A percentile compares a stretch with the other conserved stretches of the same genome.
Conservation (phyloP, 176 grass and related monocot genomes). For the Oropetium thomaeum region DNA sequence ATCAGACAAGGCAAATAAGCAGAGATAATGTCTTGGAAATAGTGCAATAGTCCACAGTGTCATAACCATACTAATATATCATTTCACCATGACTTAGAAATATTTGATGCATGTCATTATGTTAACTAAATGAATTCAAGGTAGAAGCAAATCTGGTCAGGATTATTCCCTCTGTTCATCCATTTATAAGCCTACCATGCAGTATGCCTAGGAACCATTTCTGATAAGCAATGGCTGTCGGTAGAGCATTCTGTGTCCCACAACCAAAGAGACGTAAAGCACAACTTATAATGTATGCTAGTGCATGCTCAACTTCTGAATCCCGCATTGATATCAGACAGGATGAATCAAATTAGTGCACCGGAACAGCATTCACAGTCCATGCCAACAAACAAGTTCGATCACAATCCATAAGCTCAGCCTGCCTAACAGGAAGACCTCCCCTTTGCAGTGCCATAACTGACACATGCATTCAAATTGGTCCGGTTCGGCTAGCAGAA, state of each 20-base stretch:
- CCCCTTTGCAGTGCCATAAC: not conserved
- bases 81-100: not conserved
- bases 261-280: not conserved
- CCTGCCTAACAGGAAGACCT: not conserved
- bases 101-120: not conserved
- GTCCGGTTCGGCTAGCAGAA: not conserved
- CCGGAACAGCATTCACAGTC: not conserved
- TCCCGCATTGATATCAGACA: not conserved
- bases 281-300: not conserved
- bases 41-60: not conserved
- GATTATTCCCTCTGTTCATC: not conserved
- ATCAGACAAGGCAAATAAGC: not conserved
- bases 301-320: not conserved
- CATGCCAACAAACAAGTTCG: not conserved
- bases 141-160: not conserved
- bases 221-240: not conserved
- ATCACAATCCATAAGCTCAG: not conserved
- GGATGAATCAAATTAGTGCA: not conserved
- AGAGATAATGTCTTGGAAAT: not conserved
- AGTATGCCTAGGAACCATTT: not conserved
- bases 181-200: not conserved
- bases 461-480: not conserved
- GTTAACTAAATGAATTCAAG: not conserved
- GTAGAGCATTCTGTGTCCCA: not conserved
- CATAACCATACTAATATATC: constrained; percentile 1